Conservation (phyloP, 768 basidiomycete genomes). For the Trametes cingulata region DNA sequence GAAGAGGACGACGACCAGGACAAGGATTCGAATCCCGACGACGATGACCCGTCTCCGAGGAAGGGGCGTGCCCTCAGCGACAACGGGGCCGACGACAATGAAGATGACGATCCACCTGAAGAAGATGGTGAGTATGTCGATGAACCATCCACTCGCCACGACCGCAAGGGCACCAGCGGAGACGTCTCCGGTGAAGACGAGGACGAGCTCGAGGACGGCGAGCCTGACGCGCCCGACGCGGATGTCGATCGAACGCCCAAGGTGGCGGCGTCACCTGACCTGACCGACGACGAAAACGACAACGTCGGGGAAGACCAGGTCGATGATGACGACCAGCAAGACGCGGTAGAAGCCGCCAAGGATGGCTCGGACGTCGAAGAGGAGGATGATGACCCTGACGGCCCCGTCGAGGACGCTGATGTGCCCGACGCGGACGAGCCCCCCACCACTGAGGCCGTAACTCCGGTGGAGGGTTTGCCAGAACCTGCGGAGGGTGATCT, state of each 20-base stretch:
- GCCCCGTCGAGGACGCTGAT: slow-evolving; percentile 32
- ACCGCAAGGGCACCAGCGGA: slow-evolving; percentile 21
- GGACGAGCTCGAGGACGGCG: slow-evolving; percentile 34
- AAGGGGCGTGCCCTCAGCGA: slow-evolving; percentile 24
- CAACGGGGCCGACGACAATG: slow-evolving; percentile 20
- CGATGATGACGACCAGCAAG: slow-evolving; percentile 22
- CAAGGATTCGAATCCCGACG: slow-evolving; percentile 30
- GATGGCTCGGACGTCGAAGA: slow-evolving; percentile 20
- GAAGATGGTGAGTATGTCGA: slow-evolving; percentile 30
- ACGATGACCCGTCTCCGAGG: slow-evolving; percentile 9
- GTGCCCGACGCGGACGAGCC: slow-evolving; percentile 22
- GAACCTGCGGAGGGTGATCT: slow-evolving; percentile 28
- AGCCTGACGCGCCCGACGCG: slow-evolving; percentile 25
- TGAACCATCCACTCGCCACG: slow-evolving; percentile 12
- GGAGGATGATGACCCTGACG: slow-evolving; percentile 31
- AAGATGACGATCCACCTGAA: slow-evolving; percentile 23
- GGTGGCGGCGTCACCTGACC: slow-evolving; percentile 28
- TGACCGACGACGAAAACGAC: slow-evolving; percentile 38
- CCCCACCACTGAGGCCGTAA: slow-evolving; percentile 14
- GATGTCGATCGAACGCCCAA: slow-evolving; percentile 23
- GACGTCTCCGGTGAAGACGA: slow-evolving; percentile 33
- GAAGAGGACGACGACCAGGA: slow-evolving; percentile 56
- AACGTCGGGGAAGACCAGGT: slow-evolving; percentile 29
- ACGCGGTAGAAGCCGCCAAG: slow-evolving; percentile 1
- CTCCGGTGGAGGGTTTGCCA: slow-evolving; percentile 27